Base-by-base conservation (phyloP, 2,329 filamentous ascomycete genomes). In the Pseudogymnoascus sp. region DNA sequence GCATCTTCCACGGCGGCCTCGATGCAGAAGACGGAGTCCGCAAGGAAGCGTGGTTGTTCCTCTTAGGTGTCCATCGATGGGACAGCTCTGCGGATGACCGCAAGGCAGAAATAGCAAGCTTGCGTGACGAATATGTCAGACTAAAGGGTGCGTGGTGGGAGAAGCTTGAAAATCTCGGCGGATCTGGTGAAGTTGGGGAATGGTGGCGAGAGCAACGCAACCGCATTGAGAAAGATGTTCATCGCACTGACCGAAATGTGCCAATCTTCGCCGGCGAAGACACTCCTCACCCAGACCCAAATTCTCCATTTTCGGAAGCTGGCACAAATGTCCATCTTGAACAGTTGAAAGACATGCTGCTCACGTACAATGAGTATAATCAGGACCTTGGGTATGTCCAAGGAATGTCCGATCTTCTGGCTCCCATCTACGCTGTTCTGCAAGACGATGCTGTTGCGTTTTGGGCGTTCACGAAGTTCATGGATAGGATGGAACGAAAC, bases 341-440 rank as follows among this genome's bases (percentile, higher is more conserved):
- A 76, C 95, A 99, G 78, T 90, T 99, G 85, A 99, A 99, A 78
- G 95, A 99, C 74, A 96, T 99, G 90, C 87, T 99, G 0, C 82
- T 99, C 17, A 97, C 95, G 0, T 99, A 99, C 76, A 97, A 99
- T 74, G 95, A 99, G 77, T 96, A 96, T 77, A 99, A 99, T 78
- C 90, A 87, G 65, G 91, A 95, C 64, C 83, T 99, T 2, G 95
- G 96, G 60, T 99, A 99, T 73, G 95, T 99, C 1, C 95, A 99
- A 78, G 95, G 95, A 66, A 99, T 99, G 95, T 97, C 92, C 11
- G 95, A 99, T 75, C 84, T 99, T 0, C 84, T 99, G 8, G 92
- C 95, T 0, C 95, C 95, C 1, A 91, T 99, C 65, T 99, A 99
- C 72, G 95, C 95, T 3, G 91, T 99, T 21, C 88, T 97, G 78